Evolutionary conservation across 1,139 yeast genomes (phyloP), one percentile per base, ranked within the genome.

Genomic region (Geotrichum aggregatum): DNA sequence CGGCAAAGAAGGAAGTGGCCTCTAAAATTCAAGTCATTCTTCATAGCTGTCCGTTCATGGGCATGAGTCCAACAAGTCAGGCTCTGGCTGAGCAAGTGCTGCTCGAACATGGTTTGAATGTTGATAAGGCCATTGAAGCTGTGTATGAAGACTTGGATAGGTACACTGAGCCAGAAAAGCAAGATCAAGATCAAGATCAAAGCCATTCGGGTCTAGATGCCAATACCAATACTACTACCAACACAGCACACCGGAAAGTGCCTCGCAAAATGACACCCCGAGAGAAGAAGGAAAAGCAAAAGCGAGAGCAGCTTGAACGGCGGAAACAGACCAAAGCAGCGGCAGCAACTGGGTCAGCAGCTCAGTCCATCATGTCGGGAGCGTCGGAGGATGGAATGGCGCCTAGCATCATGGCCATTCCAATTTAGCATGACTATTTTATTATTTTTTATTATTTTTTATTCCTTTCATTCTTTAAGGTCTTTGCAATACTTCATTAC

Each of bases 261-360:
- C 57, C 62, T 8, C 48, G 59, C 36, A 53, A 56, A 44, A 51
- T 56, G 46, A 61, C 66, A 3, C 63, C 65, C 3, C 59, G 68
- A n/a, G 67, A 66, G 45, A 58, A 62, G 50, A 65, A 65, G 54
- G 69, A 65, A 47, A 52, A 58, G 24, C 69, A 66, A 51, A 66
- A 66, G 48, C 58, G 61, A 18, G 64, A 62, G 42, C 64, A 67
- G 8, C 48, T 56, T 39, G 69, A 65, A 22, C 59, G 69, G 30
- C 58, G 58, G 49, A 52, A 52, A 47, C 26, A n/a, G 28, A 21
- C 30, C 8, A 44, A 44, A 19, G 18, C 5, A 26, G 33, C 31
- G 44, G 18, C 33, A 4, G 28, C 28, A 24, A n/a, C n/a, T n/a
- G n/a, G n/a, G n/a, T n/a, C n/a, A n/a, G n/a, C n/a, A n/a, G 21